Conservation (phyloP, 768 basidiomycete genomes). For the Wakefieldia striispora region DNA sequence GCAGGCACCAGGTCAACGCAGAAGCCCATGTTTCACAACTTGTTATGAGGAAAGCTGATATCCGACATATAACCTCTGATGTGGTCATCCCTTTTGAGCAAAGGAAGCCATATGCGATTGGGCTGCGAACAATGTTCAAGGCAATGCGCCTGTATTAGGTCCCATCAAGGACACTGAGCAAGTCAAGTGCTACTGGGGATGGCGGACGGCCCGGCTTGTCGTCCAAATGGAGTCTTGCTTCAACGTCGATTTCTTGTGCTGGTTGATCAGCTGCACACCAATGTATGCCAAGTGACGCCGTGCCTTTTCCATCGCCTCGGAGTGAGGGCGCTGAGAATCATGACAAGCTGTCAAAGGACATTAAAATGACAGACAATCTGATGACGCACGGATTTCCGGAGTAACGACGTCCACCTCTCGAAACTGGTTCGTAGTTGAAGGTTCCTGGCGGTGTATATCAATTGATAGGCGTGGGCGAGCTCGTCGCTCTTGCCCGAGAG, state of each 20-base stretch:
- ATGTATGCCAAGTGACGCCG: conserved; percentile 50
- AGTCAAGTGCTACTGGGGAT: conserved; percentile 29
- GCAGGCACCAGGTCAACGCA: conserved; percentile 62
- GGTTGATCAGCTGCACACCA: conserved; percentile 49
- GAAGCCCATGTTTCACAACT: conserved; percentile 64
- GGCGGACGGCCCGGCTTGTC: conserved; percentile 6
- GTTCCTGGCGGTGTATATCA: conserved; percentile 52
- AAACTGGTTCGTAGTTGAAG: conserved; percentile 53
- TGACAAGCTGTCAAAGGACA: conserved; percentile 6
- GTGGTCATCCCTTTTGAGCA: conserved; percentile 50
- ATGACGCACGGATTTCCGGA: conserved; percentile 46
- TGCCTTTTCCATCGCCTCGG: conserved; percentile 41
- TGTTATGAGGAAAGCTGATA: conserved; percentile 61
- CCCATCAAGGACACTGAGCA: conserved; percentile 54
- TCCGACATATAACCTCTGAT: conserved; percentile 59
- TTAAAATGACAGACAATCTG: conserved; percentile 1
- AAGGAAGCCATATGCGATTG: conserved; percentile 52
- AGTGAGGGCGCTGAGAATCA: conserved; percentile 43
- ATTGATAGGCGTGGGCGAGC: conserved; percentile 52
- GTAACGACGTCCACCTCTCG: conserved; percentile 55
- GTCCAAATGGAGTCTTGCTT: conserved; percentile 17
- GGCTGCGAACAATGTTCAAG: conserved; percentile 37
- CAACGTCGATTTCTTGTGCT: conserved; percentile 43
- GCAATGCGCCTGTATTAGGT: background rate
- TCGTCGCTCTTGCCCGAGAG: conserved; percentile 48